Conservation (phyloP, 2,329 filamentous ascomycete species). For the Trichoderma breve region DNA sequence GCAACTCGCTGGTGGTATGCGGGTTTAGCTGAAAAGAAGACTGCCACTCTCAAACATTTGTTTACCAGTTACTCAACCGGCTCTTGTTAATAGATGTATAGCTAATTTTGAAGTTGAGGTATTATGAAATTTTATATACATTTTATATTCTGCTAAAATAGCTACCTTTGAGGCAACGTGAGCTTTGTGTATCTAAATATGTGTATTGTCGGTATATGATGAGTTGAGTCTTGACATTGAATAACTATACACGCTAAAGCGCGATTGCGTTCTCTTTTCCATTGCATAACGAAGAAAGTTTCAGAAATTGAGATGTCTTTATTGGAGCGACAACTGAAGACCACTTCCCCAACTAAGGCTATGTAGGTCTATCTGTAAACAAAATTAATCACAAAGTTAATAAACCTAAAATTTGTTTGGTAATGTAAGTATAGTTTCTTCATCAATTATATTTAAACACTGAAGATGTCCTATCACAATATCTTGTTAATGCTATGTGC, state of each 20-base stretch:
- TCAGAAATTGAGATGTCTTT: not conserved
- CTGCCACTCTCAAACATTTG: not conserved
- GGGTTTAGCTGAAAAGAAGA: not conserved
- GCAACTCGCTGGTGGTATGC: not conserved
- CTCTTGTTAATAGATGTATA: not conserved
- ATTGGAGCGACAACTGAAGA: not conserved
- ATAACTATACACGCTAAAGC: not conserved
- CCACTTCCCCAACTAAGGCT: not conserved
- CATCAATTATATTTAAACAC: too few relatives aligned
- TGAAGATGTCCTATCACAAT: too few relatives aligned
- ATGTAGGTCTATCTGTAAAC: too few relatives aligned
- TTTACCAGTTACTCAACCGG: not conserved
- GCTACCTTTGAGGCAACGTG: not conserved
- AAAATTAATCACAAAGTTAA: too few relatives aligned
- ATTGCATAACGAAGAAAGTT: not conserved
- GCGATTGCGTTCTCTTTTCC: not conserved
- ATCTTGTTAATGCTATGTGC: too few relatives aligned
- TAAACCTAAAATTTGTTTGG: too few relatives aligned
- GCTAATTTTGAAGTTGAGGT: not conserved
- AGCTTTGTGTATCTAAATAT: not conserved
- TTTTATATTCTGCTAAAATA: not conserved
- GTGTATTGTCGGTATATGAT: not conserved
- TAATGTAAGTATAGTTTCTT: too few relatives aligned
- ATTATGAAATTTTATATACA: fast-evolving
- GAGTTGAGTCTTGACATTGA: not conserved